phyloP scores from a whole-genome alignment of 331 rosid genomes.

The Malus hybrid region DNA sequence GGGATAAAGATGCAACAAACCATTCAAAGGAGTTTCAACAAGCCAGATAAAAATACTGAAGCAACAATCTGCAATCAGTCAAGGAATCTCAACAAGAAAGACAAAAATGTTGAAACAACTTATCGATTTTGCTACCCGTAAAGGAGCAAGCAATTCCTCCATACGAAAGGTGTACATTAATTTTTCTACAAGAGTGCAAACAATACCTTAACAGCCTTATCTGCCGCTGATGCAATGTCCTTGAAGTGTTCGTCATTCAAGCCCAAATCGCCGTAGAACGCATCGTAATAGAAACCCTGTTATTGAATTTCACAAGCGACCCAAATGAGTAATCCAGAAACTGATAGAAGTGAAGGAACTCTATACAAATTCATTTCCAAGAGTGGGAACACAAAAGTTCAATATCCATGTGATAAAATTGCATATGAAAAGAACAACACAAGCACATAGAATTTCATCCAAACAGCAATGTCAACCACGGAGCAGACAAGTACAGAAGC shows the following conservation, averaged over 20 bases:
- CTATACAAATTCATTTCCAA: background rate
- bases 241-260: slow-evolving; percentile 92
- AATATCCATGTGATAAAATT: background rate
- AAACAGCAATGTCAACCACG: background rate
- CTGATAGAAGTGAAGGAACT: background rate
- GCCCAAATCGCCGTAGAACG: slow-evolving; percentile 80
- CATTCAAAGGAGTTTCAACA: background rate
- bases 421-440: background rate
- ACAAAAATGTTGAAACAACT: background rate
- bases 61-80: background rate
- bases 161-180: background rate
- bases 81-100: background rate
- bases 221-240: slow-evolving; percentile 57
- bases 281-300: slow-evolving; percentile 98
- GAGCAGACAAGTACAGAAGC: background rate
- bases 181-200: slow-evolving; percentile 1
- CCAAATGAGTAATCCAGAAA: background rate
- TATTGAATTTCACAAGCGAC: slow-evolving; percentile 13
- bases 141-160: background rate
- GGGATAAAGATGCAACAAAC: background rate
- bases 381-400: background rate
- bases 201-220: slow-evolving; percentile 71
- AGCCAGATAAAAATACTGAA: background rate
- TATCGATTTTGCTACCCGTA: background rate
- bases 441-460: background rate